Evolutionary conservation across 805 yeast genomes (phyloP), one percentile per base, ranked within the genome.

Genomic region (Barnettozyma californica): DNA sequence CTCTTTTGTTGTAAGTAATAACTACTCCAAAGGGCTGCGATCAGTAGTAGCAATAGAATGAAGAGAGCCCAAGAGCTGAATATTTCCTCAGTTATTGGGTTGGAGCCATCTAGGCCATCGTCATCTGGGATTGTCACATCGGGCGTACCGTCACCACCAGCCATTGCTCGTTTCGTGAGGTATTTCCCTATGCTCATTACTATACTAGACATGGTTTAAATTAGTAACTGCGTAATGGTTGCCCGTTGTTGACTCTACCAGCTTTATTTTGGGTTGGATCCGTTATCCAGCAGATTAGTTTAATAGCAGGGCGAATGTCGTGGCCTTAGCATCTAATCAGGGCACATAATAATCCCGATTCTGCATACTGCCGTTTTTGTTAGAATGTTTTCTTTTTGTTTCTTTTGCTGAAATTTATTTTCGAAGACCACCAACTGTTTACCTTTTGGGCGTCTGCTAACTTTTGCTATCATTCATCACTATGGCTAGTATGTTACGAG

Each of bases 11-110:
- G 96, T 43, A 94, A 73, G 63, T 87, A 92, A 68, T 92, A 94
- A 27, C 95, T 84, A 4, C 97, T 88, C 97, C 97, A 94, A 45
- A 94, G 71, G 0, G 99, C 97, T 9, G 91, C 78, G 50, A 92
- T 85, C 41, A 94, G 71, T 41, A 94, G 72, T 49, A 86, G 80
- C 43, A 94, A 65, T 53, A 94, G 74, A 50, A 94, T 95, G 67
- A 90, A 91, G 27, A 94, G 70, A 0, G 99, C 98, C 99, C 99
- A 94, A 0, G 97, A 89, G 5, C 96, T 87, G 66, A 90, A 94
- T 58, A 94, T 89, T 66, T 94, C 99, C 59, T 92, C 97, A 3
- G 92, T 82, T 19, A 89, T 85, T 0, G 98, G 97, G 60, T 87
- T 89, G 7, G 83, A 75, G 27, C 74, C 78, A 13, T 76, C 84